Base-by-base conservation (phyloP, 257 asterid genomes). In the Solanum sparsipilum region DNA sequence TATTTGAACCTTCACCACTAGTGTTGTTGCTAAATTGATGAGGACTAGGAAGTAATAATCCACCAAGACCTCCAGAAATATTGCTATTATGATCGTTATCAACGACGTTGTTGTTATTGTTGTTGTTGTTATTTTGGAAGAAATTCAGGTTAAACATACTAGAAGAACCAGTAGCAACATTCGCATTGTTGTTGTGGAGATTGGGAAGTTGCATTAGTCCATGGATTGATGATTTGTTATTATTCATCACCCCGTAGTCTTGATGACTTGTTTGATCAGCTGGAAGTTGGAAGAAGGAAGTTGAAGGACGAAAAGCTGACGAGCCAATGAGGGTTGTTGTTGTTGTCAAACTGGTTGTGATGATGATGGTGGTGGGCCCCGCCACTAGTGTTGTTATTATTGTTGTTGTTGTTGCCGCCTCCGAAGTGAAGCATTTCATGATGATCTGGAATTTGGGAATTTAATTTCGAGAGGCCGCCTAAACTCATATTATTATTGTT, bases 151-250 rank as follows among this genome's bases (percentile, higher is more conserved):
- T 96, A 65, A 96, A 94, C 46, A 92, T 89, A 35, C 90, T 78
- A 5, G 85, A 12, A 3, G 85, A 29, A 13, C 68, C 63, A 1
- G 13, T 15, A 10, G 6, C 18, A 78, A 11, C 23, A 44, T 9
- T 27, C 3, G 41, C 4, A 9, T 85, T 91, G 34, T 86, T 91
- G 34, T 89, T 92, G 38, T 94, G 95, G 27, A 94, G 94, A 31
- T 94, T 96, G 11, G 97, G 92, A 15, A 94, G 90, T 44, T 94
- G 98, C 96, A 94, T 92, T 15, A 94, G 89, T 1, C 96, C 95
- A 63, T 92, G 95, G 20, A 91, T 86, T 10, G 93, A 88, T 86
- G 92, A 89, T 86, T 90, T 91, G 44, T 86, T 91, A 84, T 36
- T 35, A 84, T 36, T 35, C 35, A 21, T 27, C 46, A 65, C 89